A percentile compares a stretch with the other conserved stretches of the same genome.
Conservation (phyloP, 2,329 filamentous ascomycete genomes). For the Aschersonia sp. region DNA sequence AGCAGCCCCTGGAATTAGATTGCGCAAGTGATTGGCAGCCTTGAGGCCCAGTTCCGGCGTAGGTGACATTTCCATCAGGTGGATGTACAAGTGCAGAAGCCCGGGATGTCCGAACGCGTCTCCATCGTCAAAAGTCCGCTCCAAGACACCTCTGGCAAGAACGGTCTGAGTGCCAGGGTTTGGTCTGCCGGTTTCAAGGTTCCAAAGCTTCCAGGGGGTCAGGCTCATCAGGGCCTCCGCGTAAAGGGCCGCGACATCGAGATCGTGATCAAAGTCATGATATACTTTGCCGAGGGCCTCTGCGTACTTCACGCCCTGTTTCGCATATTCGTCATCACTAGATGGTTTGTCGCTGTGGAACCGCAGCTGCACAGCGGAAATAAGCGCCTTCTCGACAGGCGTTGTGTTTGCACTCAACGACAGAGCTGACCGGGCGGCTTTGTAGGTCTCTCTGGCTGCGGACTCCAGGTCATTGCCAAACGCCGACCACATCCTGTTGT, state of each 20-base stretch:
- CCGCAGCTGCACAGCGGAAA: not conserved
- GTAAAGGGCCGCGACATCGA: constrained; percentile 15
- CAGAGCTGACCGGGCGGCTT: not conserved
- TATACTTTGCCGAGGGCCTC: constrained; percentile 10
- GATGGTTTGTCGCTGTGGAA: not conserved
- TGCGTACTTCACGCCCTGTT: constrained; percentile 13
- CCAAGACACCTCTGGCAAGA: not conserved
- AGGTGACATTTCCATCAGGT: constrained; percentile 12
- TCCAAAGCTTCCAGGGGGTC: constrained; percentile 26
- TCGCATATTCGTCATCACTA: constrained; percentile 5
- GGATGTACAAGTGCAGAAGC: constrained; percentile 10
- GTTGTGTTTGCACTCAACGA: not conserved
- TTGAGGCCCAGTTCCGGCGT: constrained; percentile 8
- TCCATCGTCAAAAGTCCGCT: not conserved
- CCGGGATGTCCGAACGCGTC: constrained; percentile 6
- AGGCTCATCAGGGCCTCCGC: constrained; percentile 27
- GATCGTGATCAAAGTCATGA: constrained; percentile 18
- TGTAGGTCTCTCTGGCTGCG: not conserved
- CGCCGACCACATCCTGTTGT: constrained; percentile 52
- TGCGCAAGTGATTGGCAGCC: constrained; percentile 9
- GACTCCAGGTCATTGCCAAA: constrained; percentile 7
- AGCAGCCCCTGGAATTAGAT: constrained; percentile 8
- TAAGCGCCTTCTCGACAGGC: not conserved
- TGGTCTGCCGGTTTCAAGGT: constrained; percentile 17
- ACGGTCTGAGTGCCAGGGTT: constrained; percentile 3